Percentiles rank a stretch among this genome's conserved stretches.
phyloP scores from a whole-genome alignment of 2,329 filamentous ascomycete species.

The Fusarium sp. region DNA sequence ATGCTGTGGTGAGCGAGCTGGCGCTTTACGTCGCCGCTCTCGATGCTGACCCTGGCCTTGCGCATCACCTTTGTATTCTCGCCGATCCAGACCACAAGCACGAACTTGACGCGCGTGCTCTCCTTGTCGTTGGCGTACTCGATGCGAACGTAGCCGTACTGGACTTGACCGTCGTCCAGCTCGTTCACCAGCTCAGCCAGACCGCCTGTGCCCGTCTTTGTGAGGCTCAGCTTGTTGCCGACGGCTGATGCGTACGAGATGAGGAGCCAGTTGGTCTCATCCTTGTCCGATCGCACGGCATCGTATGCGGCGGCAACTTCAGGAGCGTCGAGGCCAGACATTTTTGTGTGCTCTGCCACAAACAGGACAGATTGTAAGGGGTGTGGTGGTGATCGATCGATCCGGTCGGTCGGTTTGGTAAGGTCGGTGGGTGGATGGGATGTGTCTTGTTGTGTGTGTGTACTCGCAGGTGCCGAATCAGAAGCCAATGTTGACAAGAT shows the following conservation, averaged over 20 bases:
- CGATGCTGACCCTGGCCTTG: constrained; percentile 75
- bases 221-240: constrained; percentile 68
- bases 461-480: constrained; percentile 24
- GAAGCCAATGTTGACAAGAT: constrained; percentile 3
- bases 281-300: constrained; percentile 74
- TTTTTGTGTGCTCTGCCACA: constrained; percentile 42
- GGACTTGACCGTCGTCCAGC: constrained; percentile 70
- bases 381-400: constrained; percentile 10
- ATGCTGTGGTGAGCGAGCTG: constrained; percentile 74
- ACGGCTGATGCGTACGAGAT: constrained; percentile 69
- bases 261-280: constrained; percentile 74
- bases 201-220: constrained; percentile 70
- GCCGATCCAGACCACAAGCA: constrained; percentile 76
- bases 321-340: constrained; percentile 69
- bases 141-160: constrained; percentile 75
- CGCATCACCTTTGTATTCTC: constrained; percentile 75
- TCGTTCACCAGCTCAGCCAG: constrained; percentile 67
- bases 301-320: constrained; percentile 75
- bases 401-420: constrained; percentile 10
- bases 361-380: not conserved
- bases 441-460: not conserved
- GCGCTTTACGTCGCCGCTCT: constrained; percentile 74
- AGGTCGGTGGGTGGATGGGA: not conserved
- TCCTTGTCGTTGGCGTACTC: constrained; percentile 80
- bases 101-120: constrained; percentile 76